Evolutionary conservation across 2,329 filamentous ascomycete genomes (phyloP).

Genomic region (Phyllosticta citribraziliensis): DNA sequence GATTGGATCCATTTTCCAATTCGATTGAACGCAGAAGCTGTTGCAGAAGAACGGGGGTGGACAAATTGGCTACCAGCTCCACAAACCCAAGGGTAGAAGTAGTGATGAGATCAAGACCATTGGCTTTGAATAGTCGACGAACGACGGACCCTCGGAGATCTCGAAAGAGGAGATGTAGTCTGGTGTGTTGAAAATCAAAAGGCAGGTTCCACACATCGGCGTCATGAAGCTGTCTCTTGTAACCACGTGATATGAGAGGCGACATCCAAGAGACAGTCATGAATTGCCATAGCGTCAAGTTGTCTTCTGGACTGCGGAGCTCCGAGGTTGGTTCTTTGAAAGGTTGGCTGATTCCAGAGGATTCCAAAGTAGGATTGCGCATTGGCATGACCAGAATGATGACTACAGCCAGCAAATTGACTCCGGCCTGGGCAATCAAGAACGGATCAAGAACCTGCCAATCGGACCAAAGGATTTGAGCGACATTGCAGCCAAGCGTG

Average conservation of each 20-base stretch:
- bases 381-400: constrained; percentile 60
- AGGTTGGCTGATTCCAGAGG: constrained; percentile 49
- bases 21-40: constrained; percentile 60
- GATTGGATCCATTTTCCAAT: constrained; percentile 34
- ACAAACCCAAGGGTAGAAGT: constrained; percentile 55
- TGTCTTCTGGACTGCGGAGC: constrained; percentile 70
- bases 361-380: constrained; percentile 47
- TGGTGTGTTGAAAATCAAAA: constrained; percentile 70
- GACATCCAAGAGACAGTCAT: constrained; percentile 77
- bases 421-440: constrained; percentile 2
- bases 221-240: constrained; percentile 57
- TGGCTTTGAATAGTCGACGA: constrained; percentile 59
- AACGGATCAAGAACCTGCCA: constrained; percentile 29
- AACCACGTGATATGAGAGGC: constrained; percentile 59
- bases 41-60: constrained; percentile 61
- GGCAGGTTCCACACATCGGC: constrained; percentile 74
- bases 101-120: constrained; percentile 67
- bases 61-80: constrained; percentile 45
- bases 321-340: constrained; percentile 46
- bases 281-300: constrained; percentile 70
- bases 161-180: constrained; percentile 65
- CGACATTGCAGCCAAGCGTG: constrained; percentile 16
- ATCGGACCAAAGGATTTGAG: constrained; percentile 18
- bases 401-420: constrained; percentile 31
- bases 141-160: constrained; percentile 65